These are phyloP conservation scores for Pythium plurisporium DNA, from an alignment of 352 stramenopile species.

Conservation along the genomic window DNA sequence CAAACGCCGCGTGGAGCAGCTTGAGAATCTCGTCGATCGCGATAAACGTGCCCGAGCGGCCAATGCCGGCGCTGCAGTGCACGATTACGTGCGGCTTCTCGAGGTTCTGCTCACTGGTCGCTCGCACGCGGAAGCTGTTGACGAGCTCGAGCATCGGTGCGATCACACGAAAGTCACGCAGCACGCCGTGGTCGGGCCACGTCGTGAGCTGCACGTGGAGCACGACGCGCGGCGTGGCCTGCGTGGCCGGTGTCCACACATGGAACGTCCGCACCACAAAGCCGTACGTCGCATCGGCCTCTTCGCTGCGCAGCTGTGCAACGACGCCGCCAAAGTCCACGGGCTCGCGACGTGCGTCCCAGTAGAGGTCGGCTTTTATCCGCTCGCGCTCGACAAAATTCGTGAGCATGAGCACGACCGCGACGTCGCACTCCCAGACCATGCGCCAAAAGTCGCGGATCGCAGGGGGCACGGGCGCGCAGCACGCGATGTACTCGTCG, in stretches of 20 bases:
- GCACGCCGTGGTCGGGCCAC: conserved; percentile 76
- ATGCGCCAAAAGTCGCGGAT: conserved; percentile 84
- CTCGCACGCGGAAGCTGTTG: conserved; percentile 38
- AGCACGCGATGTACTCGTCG: conserved; percentile 69
- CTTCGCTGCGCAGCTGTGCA: conserved; percentile 45
- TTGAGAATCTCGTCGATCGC: conserved; percentile 77
- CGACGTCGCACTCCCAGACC: conserved; percentile 69
- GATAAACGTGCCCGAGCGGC: conserved; percentile 79
- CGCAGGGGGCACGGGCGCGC: conserved; percentile 52
- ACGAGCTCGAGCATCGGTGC: conserved; percentile 67
- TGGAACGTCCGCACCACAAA: conserved; percentile 57
- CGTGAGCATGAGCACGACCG: conserved; percentile 86
- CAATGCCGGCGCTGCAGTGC: conserved; percentile 80
- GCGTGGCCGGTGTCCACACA: conserved; percentile 31
- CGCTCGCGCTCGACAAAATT: conserved; percentile 79
- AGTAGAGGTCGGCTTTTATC: conserved; percentile 73
- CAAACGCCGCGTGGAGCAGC: conserved; percentile 35
- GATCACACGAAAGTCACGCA: conserved; percentile 68
- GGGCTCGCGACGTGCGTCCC: conserved; percentile 36
- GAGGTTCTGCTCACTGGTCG: conserved; percentile 7
- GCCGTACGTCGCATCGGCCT: conserved; percentile 18
- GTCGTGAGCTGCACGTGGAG: conserved; percentile 75
- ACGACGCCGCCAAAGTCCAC: conserved; percentile 54
- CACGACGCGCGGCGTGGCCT: conserved; percentile 33
- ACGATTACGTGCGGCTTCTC: conserved; percentile 33